phyloP scores from a whole-genome alignment of 2,329 filamentous ascomycete species.

The Arthroderma sp. region DNA sequence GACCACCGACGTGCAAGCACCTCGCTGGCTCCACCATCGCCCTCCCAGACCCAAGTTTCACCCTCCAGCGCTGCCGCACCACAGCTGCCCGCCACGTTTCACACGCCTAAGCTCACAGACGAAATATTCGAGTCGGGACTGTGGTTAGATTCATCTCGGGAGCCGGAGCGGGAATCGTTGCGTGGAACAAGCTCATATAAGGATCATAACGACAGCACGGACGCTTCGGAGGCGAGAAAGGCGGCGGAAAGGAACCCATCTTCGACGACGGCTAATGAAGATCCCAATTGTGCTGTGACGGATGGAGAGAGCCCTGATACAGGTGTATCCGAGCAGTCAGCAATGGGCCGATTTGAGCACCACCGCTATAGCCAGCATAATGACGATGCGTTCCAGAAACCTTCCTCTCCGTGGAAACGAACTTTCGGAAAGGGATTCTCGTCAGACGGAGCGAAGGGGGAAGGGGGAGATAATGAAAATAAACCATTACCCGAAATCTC shows the following conservation, averaged over 20 bases:
- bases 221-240: too few relatives aligned
- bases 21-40: slow-evolving; percentile 4
- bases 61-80: slow-evolving; percentile 13
- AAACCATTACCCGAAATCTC: neutral
- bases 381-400: neutral
- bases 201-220: too few relatives aligned
- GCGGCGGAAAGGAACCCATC: too few relatives aligned
- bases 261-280: too few relatives aligned
- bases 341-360: neutral
- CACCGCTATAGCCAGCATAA: neutral
- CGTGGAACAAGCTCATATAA: too few relatives aligned
- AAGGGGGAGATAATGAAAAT: neutral
- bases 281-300: too few relatives aligned
- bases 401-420: slow-evolving; percentile 14
- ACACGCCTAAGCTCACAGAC: slow-evolving; percentile 18
- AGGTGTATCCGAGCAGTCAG: neutral
- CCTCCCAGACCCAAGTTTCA: neutral
- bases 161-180: too few relatives aligned
- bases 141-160: slow-evolving; percentile 3
- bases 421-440: slow-evolving; percentile 4
- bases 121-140: slow-evolving; percentile 17
- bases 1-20: slow-evolving; percentile 11
- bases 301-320: too few relatives aligned
- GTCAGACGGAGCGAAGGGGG: neutral
- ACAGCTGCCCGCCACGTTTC: slow-evolving; percentile 22